Evolutionary conservation across 148 eudicot species (phyloP).

Genomic region (Salicornia ramosissima): DNA sequence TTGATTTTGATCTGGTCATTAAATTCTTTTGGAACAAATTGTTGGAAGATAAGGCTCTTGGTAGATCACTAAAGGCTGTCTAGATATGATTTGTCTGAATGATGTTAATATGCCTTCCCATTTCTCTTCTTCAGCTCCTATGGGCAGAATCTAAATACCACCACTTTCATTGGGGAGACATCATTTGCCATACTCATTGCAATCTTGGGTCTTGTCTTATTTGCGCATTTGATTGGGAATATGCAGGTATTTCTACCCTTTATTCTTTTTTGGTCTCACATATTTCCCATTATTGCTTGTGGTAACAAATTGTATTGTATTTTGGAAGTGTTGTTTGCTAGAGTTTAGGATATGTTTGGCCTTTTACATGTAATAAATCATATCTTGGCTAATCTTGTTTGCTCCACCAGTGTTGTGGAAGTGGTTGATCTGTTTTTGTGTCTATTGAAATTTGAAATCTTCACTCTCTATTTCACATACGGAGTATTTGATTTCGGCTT

Average conservation of each 20-base stretch:
- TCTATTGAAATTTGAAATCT: not conserved
- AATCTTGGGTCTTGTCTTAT: conserved; percentile 84
- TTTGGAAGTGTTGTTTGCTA: not conserved
- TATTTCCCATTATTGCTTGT: not conserved
- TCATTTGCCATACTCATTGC: conserved; percentile 90
- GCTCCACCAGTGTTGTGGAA: not conserved
- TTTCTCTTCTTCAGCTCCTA: conserved; percentile 57
- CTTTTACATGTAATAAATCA: not conserved
- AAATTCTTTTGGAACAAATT: not conserved
- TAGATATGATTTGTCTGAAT: not conserved
- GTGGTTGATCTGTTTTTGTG: not conserved
- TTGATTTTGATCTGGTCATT: too few species aligned
- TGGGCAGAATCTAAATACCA: conserved; percentile 87
- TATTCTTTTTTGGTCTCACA: not conserved
- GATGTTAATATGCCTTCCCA: conserved; percentile 5
- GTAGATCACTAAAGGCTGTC: not conserved
- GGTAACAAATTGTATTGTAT: not conserved
- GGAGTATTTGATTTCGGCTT: not conserved
- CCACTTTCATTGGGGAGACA: conserved; percentile 84
- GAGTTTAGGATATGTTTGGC: not conserved
- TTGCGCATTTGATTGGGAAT: conserved; percentile 95
- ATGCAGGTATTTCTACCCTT: conserved; percentile 68
- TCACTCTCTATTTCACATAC: not conserved
- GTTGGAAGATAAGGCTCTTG: not conserved
- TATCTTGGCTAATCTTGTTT: not conserved